Base-by-base conservation (phyloP, 2,329 filamentous ascomycete genomes). In the Ophiosphaerella herpotricha region DNA sequence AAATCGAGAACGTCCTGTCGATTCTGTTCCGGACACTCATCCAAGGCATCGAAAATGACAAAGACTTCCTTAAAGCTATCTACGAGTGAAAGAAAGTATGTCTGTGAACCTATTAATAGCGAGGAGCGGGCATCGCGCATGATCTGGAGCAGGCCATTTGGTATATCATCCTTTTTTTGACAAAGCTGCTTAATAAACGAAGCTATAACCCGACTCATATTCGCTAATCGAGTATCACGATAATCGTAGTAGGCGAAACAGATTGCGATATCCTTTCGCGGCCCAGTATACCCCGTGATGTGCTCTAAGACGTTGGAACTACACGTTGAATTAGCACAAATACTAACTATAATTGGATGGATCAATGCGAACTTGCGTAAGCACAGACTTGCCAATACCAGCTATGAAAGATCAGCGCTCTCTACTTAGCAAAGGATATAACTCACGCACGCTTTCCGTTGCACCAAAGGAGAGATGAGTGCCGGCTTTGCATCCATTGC, bases 171-270 rank as follows among this genome's bases (percentile, higher is more conserved):
- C 29, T 34, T 56, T 24, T 37, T 55, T 46, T 34, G 49, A 36
- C 52, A 55, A 4, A 58, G 18, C 37, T 58, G 55, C 47, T 58
- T 53, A 26, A 58, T 7, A 8, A 58, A 24, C 34, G 55, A 35
- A 34, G 49, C 40, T 47, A 58, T 32, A 33, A 58, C 46, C 36
- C 43, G 23, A 16, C 23, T 29, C n/a, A 49, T 13, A 0, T 57
- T 34, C 33, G 21, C 34, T 32, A 57, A 26, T 21, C 35, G 40
- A 13, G 41, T 38, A 18, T 58, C 33, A 13, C 44, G 55, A 43
- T 63, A 64, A 38, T 64, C 50, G 40, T 60, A 64, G 39, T 64
- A 64, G 16, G 56, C 49, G 36, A 64, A 64, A 40, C 49, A 54
- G 37, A 64, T 38, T 16, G 43, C 54, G 18, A 45, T 40, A 32